Conservation (phyloP, 805 yeast genomes). For the Candida incommunis region DNA sequence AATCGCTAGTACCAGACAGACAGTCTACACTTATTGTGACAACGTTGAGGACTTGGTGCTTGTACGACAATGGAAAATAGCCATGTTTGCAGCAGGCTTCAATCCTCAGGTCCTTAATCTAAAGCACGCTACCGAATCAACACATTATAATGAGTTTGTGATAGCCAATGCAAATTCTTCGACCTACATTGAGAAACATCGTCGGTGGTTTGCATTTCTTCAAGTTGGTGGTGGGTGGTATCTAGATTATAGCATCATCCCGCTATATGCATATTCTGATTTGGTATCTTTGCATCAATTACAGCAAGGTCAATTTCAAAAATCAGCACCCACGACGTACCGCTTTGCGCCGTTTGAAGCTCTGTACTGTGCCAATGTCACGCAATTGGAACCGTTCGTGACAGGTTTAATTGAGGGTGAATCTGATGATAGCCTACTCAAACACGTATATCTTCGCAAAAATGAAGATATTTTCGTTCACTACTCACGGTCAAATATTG, state of each 20-base stretch:
- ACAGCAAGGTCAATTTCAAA: not conserved
- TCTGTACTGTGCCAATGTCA: not conserved
- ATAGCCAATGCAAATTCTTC: not conserved
- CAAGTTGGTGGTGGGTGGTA: not conserved
- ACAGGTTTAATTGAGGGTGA: not conserved
- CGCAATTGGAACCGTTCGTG: not conserved
- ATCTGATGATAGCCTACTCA: not conserved
- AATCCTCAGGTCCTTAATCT: not conserved
- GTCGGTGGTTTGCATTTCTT: not conserved
- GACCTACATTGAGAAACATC: not conserved
- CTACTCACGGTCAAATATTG: not conserved
- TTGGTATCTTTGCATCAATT: not conserved
- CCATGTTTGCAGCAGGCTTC: not conserved
- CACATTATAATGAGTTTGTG: not conserved
- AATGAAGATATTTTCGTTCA: not conserved
- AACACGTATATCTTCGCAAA: not conserved
- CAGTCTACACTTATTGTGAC: not conserved
- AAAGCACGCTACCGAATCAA: not conserved
- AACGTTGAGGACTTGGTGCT: not conserved
- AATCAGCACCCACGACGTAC: not conserved
- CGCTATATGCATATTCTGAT: not conserved
- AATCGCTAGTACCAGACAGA: not conserved
- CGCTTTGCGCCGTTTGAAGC: not conserved
- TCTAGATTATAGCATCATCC: not conserved
- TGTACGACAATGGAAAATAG: not conserved